These are phyloP conservation scores for Psidium guajava DNA, from an alignment of 345 rosid species.

Conservation along the genomic window DNA sequence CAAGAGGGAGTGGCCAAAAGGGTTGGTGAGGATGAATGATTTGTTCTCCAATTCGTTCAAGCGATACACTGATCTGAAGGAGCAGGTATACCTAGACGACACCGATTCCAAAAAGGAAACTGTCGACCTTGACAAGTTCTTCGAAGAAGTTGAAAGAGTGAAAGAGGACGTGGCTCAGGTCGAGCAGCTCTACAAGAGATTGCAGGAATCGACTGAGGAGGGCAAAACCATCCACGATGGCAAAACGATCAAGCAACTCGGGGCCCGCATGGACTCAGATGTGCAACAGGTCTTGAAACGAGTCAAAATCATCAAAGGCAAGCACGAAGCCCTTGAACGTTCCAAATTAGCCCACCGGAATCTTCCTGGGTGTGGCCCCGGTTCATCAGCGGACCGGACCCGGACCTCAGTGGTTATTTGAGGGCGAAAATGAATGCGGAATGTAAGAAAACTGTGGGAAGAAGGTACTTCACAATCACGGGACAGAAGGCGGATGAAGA, in stretches of 20 bases:
- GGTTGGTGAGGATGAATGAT: conserved; percentile 56
- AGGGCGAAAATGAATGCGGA: conserved; percentile 46
- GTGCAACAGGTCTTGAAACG: conserved; percentile 55
- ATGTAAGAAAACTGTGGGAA: conserved; percentile 65
- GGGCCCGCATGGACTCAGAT: conserved; percentile 50
- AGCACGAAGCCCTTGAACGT: conserved; percentile 61
- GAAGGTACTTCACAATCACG: conserved; percentile 72
- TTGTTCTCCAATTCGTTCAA: conserved; percentile 72
- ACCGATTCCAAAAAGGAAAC: conserved; percentile 55
- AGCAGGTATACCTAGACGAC: conserved; percentile 46
- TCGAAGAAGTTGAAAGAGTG: conserved; percentile 60
- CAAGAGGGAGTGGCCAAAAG: background rate
- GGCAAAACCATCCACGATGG: conserved; percentile 53
- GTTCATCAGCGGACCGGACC: conserved; percentile 76
- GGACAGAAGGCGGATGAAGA: conserved; percentile 67
- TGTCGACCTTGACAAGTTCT: conserved; percentile 63
- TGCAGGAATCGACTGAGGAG: conserved; percentile 75
- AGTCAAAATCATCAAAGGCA: conserved; percentile 52
- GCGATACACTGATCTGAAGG: conserved; percentile 54
- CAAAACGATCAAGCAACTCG: conserved; percentile 45
- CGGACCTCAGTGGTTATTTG: conserved; percentile 58
- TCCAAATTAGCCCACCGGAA: conserved; percentile 50
- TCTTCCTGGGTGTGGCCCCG: conserved; percentile 66
- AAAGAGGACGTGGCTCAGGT: conserved; percentile 54
- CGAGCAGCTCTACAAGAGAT: conserved; percentile 44